Percentiles rank a stretch among this genome's conserved stretches.
Conservation (phyloP, 1,139 yeast species). For the Candida tunisiensis region DNA sequence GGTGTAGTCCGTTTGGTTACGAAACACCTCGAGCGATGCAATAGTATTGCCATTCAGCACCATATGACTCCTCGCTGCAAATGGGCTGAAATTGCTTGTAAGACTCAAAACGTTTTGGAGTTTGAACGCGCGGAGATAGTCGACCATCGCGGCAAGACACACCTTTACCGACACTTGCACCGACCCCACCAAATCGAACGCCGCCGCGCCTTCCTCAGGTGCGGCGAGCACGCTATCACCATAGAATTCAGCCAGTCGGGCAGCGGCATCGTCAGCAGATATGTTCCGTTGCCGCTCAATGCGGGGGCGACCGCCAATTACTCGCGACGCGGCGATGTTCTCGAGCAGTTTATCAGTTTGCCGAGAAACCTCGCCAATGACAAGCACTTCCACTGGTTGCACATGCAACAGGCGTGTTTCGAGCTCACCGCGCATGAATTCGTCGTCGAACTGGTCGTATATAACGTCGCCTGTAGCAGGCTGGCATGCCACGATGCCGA, state of each 20-base stretch:
- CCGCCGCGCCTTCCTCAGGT: too few relatives aligned
- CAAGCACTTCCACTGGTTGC: conserved; percentile 57
- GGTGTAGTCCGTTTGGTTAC: conserved; percentile 38
- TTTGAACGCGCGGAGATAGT: conserved; percentile 45
- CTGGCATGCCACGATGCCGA: conserved; percentile 50
- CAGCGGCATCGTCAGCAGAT: conserved; percentile 4
- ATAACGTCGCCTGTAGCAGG: conserved; percentile 67
- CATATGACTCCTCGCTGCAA: conserved; percentile 41
- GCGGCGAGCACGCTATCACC: conserved; percentile 2
- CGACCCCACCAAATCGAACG: background rate
- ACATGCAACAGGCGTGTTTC: conserved; percentile 62
- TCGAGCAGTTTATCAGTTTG: conserved; percentile 17
- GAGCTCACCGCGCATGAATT: conserved; percentile 35
- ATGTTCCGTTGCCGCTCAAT: too few relatives aligned
- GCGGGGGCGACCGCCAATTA: too few relatives aligned
- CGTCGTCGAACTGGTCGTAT: conserved; percentile 50
- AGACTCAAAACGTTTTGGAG: conserved; percentile 41
- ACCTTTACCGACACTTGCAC: conserved; percentile 14
- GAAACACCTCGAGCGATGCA: conserved; percentile 55
- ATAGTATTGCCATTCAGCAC: conserved; percentile 51
- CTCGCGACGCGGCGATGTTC: conserved; percentile 1
- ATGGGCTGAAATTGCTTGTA: conserved; percentile 32
- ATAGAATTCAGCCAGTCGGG: conserved; percentile 4
- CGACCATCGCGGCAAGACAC: conserved; percentile 32
- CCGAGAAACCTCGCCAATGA: conserved; percentile 22